Evolutionary conservation across 495 filamentous ascomycete species (phyloP).

Genomic region (Tuber indicum): DNA sequence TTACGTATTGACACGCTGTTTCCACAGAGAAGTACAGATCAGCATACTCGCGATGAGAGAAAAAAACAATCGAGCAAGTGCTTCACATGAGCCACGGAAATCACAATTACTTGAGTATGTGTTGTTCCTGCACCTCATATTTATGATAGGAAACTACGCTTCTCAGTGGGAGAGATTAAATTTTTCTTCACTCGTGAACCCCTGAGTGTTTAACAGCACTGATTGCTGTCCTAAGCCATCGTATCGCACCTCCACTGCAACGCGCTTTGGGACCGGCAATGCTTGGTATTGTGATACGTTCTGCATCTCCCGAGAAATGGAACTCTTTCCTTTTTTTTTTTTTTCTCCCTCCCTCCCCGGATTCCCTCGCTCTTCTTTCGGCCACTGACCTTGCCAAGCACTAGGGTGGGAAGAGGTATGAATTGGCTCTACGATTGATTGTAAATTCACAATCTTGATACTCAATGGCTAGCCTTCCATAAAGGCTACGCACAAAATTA

Average conservation of each 20-base stretch:
- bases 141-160: neutral
- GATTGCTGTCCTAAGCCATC: neutral
- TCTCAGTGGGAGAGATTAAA: neutral
- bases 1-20: neutral
- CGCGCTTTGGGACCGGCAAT: neutral
- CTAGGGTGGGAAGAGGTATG: neutral
- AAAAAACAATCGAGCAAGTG: neutral
- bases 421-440: neutral
- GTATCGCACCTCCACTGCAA: neutral
- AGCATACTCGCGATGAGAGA: neutral
- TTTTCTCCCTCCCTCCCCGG: neutral
- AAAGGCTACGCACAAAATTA: neutral
- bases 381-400: neutral
- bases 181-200: neutral
- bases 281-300: neutral
- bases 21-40: neutral
- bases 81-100: neutral
- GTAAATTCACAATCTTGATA: neutral
- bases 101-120: neutral
- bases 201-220: neutral
- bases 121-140: neutral
- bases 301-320: neutral
- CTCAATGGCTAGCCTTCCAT: neutral
- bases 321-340: neutral
- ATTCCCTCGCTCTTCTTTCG: neutral